Conservation (phyloP, 441 rosid genomes). For the Cnidoscolus chayamansa region DNA sequence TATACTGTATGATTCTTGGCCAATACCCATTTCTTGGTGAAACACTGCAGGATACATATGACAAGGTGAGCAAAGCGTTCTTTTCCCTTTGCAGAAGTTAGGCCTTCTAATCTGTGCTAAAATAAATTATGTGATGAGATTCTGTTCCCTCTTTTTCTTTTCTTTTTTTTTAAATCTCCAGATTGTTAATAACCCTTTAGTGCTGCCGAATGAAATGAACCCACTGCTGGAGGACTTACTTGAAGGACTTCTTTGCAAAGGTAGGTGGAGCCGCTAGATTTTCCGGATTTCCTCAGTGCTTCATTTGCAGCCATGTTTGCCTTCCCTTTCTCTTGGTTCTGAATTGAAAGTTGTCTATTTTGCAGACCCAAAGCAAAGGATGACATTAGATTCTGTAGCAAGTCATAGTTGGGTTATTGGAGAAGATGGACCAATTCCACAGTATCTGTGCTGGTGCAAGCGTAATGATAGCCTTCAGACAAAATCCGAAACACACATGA, state of each 20-base stretch:
- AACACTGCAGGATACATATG: conserved; percentile 87
- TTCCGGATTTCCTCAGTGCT: background rate
- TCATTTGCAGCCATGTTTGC: background rate
- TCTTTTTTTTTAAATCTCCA: conserved; percentile 23
- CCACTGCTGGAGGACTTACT: conserved; percentile 62
- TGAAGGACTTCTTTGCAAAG: conserved; percentile 90
- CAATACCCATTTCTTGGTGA: conserved; percentile 89
- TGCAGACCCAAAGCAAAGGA: conserved; percentile 69
- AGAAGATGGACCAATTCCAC: conserved; percentile 61
- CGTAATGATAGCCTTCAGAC: conserved; percentile 38
- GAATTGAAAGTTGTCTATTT: conserved; percentile 11
- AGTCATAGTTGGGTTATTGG: conserved; percentile 74
- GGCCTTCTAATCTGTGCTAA: background rate
- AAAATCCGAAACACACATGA: background rate
- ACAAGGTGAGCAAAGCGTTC: conserved; percentile 53
- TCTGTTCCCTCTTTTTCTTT: background rate
- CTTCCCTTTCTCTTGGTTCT: background rate
- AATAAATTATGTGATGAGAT: background rate
- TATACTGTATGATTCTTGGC: conserved; percentile 82
- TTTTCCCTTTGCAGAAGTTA: background rate
- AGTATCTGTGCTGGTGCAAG: conserved; percentile 75
- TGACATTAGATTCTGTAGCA: conserved; percentile 64
- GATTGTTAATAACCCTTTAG: conserved; percentile 75
- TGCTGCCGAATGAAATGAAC: conserved; percentile 61
- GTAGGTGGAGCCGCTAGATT: conserved; percentile 33